Evolutionary conservation across 768 basidiomycete genomes (phyloP), one percentile per base, ranked within the genome.

Genomic region (Boletus reticuloceps): DNA sequence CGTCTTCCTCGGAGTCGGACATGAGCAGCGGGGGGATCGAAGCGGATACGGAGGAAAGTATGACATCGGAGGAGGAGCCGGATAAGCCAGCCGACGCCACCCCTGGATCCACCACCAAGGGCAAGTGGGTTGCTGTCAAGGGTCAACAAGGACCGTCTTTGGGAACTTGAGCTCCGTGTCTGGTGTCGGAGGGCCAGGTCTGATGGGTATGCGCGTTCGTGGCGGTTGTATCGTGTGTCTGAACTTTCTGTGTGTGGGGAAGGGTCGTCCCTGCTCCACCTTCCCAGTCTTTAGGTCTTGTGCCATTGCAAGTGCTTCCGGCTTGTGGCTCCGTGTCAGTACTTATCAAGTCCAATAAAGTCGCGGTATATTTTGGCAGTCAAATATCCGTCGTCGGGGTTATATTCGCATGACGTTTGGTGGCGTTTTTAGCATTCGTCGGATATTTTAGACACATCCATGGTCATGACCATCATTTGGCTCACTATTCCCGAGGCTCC

Each of bases 51-150:
- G 89, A 91, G 69, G 86, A 85, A 65, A 88, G 86, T 64, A 74
- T 86, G 59, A 85, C 87, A 4, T 88, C 87, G 34, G 89, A 90
- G 62, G 88, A 79, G 53, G 82, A 89, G 64, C 65, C 68, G 20
- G 80, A 84, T 39, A 81, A 80, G 63, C 61, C 66, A 19, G 68
- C 65, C 42, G 51, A 47, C 32, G 47, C 51, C 50, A 47, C 51
- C 13, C 14, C 34, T 36, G 34, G 14, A 36, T 36, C 34, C 13
- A 13, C 13, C 34, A 36, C 71, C 62, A 81, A 79, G 67, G 88
- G 91, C 65, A 89, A 87, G 67, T 91, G 89, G 89, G 82, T 91
- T 47, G 76, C 87, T 19, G 84, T 91, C 67, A 87, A 89, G 70
- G 78, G 78, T 22, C 74, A 82, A 55, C 58, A 67, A 22, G 49